A percentile compares a stretch with the other conserved stretches of the same genome.
Conservation (phyloP, 2,329 filamentous ascomycete species). For the Cercospora sp. region DNA sequence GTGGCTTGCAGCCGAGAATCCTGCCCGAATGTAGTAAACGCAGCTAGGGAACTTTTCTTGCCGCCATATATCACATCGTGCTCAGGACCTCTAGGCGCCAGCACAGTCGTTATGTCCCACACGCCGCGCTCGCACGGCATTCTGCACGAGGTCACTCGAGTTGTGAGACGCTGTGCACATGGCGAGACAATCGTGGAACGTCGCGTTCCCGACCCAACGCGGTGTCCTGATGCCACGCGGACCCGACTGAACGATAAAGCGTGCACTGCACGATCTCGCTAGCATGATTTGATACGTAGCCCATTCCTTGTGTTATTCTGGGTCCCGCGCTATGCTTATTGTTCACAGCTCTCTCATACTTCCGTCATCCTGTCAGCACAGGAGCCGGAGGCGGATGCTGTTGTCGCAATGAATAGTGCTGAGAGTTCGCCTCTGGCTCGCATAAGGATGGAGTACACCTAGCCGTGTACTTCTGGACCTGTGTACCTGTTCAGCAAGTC, state of each 20-base stretch:
- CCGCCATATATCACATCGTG: not conserved
- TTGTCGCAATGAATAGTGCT: not conserved
- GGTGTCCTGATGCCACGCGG: conserved; percentile 15
- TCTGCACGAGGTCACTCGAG: conserved; percentile 16
- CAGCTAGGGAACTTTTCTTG: conserved; percentile 8
- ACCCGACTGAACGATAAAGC: conserved; percentile 11
- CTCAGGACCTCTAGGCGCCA: conserved; percentile 8
- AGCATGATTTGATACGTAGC: conserved; percentile 5
- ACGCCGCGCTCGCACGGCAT: conserved; percentile 13
- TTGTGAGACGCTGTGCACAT: conserved; percentile 18
- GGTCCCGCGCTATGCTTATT: conserved; percentile 9
- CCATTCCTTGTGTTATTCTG: conserved; percentile 1
- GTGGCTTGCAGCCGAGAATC: conserved; percentile 11
- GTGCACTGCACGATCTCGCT: conserved; percentile 9
- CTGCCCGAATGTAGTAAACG: conserved; percentile 13
- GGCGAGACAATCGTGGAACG: conserved; percentile 21
- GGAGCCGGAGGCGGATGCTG: conserved; percentile 3
- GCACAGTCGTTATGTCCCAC: conserved; percentile 6
- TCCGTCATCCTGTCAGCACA: conserved; percentile 6
- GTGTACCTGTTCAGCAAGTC: conserved; percentile 7
- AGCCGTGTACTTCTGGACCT: conserved; percentile 2
- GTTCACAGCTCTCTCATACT: conserved; percentile 5
- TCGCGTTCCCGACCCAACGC: conserved; percentile 12
- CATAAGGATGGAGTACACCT: conserved; percentile 5
- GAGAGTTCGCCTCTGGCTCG: conserved; percentile 1